Evolutionary conservation across 169 alveolate genomes (phyloP).

Genomic region (Eimeria necatrix): DNA sequence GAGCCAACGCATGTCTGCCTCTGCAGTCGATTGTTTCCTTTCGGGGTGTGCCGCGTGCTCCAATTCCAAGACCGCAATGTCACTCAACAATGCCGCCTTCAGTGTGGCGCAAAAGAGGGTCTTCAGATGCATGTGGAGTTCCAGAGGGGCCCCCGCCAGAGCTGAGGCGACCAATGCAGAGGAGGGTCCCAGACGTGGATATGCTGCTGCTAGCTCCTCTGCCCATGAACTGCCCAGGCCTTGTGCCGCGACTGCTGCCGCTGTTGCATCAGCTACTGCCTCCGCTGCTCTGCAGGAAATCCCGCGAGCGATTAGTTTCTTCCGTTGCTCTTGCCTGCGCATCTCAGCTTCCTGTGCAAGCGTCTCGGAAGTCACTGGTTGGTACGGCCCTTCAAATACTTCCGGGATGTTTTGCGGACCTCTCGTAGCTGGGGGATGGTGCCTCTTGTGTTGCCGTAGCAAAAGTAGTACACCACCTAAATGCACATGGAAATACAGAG

Average conservation of each 20-base stretch:
- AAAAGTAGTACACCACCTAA: conserved; percentile 54
- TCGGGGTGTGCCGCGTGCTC: conserved; percentile 34
- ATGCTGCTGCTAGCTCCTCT: conserved; percentile 38
- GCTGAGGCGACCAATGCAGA: conserved; percentile 17
- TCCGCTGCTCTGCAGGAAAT: conserved; percentile 16
- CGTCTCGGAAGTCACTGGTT: conserved; percentile 12
- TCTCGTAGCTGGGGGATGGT: not conserved
- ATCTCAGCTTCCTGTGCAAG: conserved; percentile 30
- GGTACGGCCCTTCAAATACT: conserved; percentile 3
- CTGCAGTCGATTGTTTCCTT: conserved; percentile 6
- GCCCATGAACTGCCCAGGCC: conserved; percentile 54
- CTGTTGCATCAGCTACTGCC: conserved; percentile 72
- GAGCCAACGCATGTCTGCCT: conserved; percentile 48
- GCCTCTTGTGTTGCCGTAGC: conserved; percentile 25
- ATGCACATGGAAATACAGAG: not conserved
- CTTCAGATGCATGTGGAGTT: conserved; percentile 56
- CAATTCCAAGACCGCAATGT: not conserved
- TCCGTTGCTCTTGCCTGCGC: conserved; percentile 23
- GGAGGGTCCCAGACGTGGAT: conserved; percentile 42
- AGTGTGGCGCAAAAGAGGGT: conserved; percentile 33
- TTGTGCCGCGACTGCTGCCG: conserved; percentile 28
- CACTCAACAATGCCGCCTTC: conserved; percentile 23
- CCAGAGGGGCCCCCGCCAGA: conserved; percentile 40
- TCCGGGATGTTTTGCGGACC: conserved; percentile 26
- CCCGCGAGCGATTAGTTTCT: not conserved